These are phyloP conservation scores for Hypoxylon crocopeplum DNA, from an alignment of 495 filamentous ascomycete genomes.

Conservation along the genomic window DNA sequence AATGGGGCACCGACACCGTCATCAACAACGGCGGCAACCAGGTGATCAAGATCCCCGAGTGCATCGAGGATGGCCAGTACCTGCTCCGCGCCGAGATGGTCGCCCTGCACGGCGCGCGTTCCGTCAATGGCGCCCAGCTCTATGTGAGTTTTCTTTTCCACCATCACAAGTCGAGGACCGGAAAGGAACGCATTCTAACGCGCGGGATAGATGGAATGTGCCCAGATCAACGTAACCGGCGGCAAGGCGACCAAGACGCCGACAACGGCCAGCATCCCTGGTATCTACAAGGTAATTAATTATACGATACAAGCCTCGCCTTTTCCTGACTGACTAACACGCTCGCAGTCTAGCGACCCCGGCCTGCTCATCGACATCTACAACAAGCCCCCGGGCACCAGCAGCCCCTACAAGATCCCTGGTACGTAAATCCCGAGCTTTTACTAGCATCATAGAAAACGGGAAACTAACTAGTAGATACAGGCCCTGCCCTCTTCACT, in stretches of 20 bases:
- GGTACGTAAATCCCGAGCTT: conserved; percentile 22
- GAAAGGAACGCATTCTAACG: conserved; percentile 17
- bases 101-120: conserved; percentile 54
- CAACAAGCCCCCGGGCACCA: conserved; percentile 35
- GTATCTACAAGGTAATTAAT: conserved; percentile 47
- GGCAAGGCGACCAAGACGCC: conserved; percentile 45
- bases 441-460: too few relatives aligned
- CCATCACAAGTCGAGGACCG: too few relatives aligned
- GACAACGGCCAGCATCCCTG: conserved; percentile 51
- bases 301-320: neutral
- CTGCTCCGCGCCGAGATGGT: conserved; percentile 61
- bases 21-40: conserved; percentile 54
- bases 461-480: neutral
- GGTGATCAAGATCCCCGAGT: conserved; percentile 53
- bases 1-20: conserved; percentile 53
- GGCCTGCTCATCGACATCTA: conserved; percentile 51
- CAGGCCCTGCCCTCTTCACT: conserved; percentile 26
- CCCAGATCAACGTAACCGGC: conserved; percentile 56
- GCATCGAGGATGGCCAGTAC: conserved; percentile 54
- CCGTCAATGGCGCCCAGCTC: conserved; percentile 53
- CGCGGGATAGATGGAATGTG: conserved; percentile 52
- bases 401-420: conserved; percentile 44
- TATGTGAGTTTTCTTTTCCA: conserved; percentile 45
- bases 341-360: conserved; percentile 39
- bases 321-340: neutral